phyloP scores from a whole-genome alignment of 345 rosid genomes.

The Syzygium oleosum region DNA sequence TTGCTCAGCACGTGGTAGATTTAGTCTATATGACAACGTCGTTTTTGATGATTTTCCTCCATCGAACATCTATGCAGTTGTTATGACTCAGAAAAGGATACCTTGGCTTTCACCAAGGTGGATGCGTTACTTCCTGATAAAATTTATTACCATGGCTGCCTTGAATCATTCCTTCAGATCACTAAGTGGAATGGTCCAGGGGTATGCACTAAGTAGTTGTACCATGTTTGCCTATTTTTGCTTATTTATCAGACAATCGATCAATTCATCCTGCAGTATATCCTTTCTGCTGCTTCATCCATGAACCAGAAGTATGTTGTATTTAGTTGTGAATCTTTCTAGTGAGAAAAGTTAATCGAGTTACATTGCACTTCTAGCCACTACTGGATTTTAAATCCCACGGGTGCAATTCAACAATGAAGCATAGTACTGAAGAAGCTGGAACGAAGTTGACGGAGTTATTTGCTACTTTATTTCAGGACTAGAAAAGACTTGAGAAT shows the following conservation, averaged over 20 bases:
- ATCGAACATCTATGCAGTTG: conserved; percentile 30
- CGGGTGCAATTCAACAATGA: not conserved
- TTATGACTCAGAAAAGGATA: conserved; percentile 86
- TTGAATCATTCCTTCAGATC: conserved; percentile 77
- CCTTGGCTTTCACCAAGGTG: conserved; percentile 74
- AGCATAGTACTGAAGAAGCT: too few species aligned
- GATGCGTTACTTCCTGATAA: conserved; percentile 68
- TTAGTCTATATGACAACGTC: not conserved
- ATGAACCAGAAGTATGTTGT: conserved; percentile 71
- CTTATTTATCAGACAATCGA: not conserved
- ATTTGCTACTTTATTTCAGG: too few species aligned
- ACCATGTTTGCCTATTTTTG: not conserved
- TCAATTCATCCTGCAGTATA: not conserved
- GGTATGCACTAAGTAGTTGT: conserved; percentile 32
- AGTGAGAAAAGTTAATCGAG: not conserved
- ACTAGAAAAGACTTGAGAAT: too few species aligned
- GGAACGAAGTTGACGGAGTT: too few species aligned
- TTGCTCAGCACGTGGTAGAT: not conserved
- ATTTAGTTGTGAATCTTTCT: not conserved
- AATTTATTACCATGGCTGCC: conserved; percentile 87
- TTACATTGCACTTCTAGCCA: not conserved
- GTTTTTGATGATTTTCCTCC: not conserved
- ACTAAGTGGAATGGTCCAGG: conserved; percentile 97
- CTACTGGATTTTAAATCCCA: not conserved
- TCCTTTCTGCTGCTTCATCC: conserved; percentile 74